These are phyloP conservation scores for Petrea volubilis DNA, from an alignment of 257 asterid species.

Conservation along the genomic window DNA sequence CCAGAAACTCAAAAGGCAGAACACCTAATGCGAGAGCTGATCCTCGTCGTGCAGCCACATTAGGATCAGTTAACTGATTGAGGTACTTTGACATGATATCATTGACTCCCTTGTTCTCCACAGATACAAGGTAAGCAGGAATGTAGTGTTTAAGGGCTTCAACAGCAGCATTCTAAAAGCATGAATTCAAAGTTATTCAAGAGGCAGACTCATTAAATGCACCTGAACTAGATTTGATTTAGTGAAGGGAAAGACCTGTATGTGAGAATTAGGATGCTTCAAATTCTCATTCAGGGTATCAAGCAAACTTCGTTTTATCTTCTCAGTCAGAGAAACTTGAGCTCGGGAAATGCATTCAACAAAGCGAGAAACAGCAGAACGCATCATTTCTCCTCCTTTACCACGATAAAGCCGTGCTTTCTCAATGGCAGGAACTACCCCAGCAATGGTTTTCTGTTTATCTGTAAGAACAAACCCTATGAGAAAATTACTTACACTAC, in stretches of 20 bases:
- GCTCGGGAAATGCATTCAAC: constrained; percentile 80
- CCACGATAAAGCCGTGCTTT: constrained; percentile 98
- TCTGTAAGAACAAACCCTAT: constrained; percentile 46
- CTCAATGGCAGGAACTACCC: constrained; percentile 91
- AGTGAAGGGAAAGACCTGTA: constrained; percentile 63
- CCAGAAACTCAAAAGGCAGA: constrained; percentile 72
- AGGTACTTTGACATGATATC: constrained; percentile 64
- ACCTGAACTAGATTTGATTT: constrained; percentile 4
- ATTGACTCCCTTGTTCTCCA: constrained; percentile 49
- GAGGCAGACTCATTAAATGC: constrained; percentile 8
- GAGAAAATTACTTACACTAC: constrained; percentile 17
- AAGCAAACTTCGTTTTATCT: constrained; percentile 67
- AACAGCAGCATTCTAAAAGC: constrained; percentile 69
- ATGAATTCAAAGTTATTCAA: constrained; percentile 26
- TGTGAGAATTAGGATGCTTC: constrained; percentile 87
- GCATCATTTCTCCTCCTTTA: constrained; percentile 99
- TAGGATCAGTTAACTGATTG: constrained; percentile 77
- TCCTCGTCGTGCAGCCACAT: constrained; percentile 95
- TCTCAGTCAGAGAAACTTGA: constrained; percentile 57
- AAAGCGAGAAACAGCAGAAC: constrained; percentile 91
- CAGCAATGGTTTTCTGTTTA: constrained; percentile 68
- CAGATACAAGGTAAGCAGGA: constrained; percentile 51
- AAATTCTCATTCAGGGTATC: constrained; percentile 86
- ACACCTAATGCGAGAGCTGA: constrained; percentile 87
- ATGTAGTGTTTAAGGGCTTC: constrained; percentile 72